Percentiles rank a stretch among this genome's conserved stretches.
Conservation (phyloP, 306 rosid species). For the Begonia fuchsioides region DNA sequence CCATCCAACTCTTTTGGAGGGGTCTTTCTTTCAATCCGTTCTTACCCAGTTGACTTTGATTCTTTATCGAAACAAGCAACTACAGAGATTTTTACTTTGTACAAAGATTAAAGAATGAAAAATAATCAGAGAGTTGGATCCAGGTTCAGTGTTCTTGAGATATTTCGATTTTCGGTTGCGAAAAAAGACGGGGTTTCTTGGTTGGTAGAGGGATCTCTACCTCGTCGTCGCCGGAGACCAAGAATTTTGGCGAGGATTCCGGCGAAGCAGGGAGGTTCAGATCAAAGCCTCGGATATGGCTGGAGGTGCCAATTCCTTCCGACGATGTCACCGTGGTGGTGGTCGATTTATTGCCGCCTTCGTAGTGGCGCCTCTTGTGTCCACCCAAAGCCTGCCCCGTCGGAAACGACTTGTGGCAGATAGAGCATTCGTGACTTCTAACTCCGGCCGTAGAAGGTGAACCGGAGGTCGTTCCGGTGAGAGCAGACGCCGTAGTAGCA, state of each 20-base stretch:
- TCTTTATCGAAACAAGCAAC: too few relatives aligned
- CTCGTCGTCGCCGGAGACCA: conserved; percentile 44
- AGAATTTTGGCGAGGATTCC: conserved; percentile 30
- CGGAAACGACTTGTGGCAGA: conserved; percentile 72
- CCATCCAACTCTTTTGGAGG: too few relatives aligned
- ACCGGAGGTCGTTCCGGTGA: neutral
- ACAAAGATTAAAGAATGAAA: too few relatives aligned
- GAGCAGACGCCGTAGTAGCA: conserved; percentile 8
- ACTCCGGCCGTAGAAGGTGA: neutral
- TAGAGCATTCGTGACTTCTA: conserved; percentile 67
- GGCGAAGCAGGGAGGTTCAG: conserved; percentile 72
- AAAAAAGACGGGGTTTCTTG: conserved; percentile 37
- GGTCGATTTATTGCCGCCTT: conserved; percentile 28
- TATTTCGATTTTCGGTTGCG: conserved; percentile 7
- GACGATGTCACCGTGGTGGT: conserved; percentile 30
- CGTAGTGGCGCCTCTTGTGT: conserved; percentile 93
- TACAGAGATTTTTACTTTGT: too few relatives aligned
- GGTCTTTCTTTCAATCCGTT: too few relatives aligned
- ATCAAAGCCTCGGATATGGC: conserved; percentile 44
- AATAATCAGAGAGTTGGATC: too few relatives aligned
- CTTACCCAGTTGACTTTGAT: too few relatives aligned
- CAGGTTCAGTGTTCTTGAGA: neutral
- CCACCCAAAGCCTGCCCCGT: conserved; percentile 95
- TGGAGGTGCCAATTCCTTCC: conserved; percentile 32
- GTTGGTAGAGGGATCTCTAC: conserved; percentile 73